Evolutionary conservation across 305 asterid species (phyloP).

Genomic region (Andrographis paniculata): DNA sequence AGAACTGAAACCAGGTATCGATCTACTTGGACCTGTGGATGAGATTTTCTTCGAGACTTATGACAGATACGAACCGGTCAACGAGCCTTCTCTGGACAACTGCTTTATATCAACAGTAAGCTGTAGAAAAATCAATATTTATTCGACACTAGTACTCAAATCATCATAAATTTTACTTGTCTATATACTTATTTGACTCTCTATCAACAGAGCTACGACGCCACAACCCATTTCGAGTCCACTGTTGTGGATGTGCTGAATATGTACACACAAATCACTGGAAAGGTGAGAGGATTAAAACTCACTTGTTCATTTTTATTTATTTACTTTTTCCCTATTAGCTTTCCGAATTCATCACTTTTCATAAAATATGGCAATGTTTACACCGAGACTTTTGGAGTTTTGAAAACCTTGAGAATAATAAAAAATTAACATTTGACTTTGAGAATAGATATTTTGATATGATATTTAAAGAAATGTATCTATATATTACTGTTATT

Average conservation of each 20-base stretch:
- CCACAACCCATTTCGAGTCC: constrained; percentile 75
- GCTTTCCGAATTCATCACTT: no score
- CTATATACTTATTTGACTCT: constrained; percentile 1
- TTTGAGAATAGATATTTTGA: no score
- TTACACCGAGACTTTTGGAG: no score
- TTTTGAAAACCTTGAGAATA: no score
- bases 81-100: constrained; percentile 72
- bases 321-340: no score
- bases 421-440: no score
- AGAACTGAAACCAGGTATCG: constrained; percentile 84
- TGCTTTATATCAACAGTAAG: constrained; percentile 44
- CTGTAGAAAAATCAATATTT: not conserved
- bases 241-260: constrained; percentile 87
- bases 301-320: no score
- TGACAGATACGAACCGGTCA: constrained; percentile 67
- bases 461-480: no score
- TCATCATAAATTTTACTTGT: not conserved
- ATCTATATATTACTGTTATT: no score
- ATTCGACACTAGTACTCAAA: not conserved
- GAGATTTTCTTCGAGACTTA: constrained; percentile 84
- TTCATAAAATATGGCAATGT: no score
- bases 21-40: constrained; percentile 92
- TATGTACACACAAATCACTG: constrained; percentile 85
- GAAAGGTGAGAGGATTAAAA: constrained; percentile 62
- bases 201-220: constrained; percentile 55